Evolutionary conservation across 768 basidiomycete genomes (phyloP), one percentile per base, ranked within the genome.

Genomic region (Phanerodontia chrysosporium): DNA sequence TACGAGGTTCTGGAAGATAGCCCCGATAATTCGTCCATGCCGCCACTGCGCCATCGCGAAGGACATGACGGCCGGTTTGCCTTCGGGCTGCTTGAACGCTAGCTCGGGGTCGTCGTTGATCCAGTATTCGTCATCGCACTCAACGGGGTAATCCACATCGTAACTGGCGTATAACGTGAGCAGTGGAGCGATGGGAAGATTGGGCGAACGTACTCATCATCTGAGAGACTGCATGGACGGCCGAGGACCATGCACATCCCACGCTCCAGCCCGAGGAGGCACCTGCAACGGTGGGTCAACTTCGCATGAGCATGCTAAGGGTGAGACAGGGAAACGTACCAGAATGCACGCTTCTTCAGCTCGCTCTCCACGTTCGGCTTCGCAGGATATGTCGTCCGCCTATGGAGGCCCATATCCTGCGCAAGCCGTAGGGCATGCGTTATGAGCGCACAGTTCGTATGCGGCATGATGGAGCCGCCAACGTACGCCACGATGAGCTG

Each of bases 261-360:
- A 48, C 82, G 68, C 64, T 85, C 83, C 28, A 81, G 65, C 24
- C 57, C 18, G 49, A 82, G 65, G 14, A 83, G 73, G 1, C 78
- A 74, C 82, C 83, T 84, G 51, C 24, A 55, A 18, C 10, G 16
- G 16, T 18, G 18, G 18, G 39, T 35, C 32, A 35, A 35, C 32
- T 24, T 48, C 22, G 25, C 2, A 29, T 32, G 29, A 48, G 18
- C 22, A 55, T 25, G 9, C 4, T 39, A 39, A 3, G 27, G 4
- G 10, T 51, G 39, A 12, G 9, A 42, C n/a, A n/a, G n/a, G n/a
- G n/a, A n/a, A n/a, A 9, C 39, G 39, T 78, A 80, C 89, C 88
- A 91, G 67, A 92, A 90, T 0, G 85, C 85, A 27, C 92, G 81
- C 69, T 89, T 91, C 82, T 86, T 90, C 18, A 89, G 75, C 63